A percentile compares a stretch with the other conserved stretches of the same genome.
These are phyloP conservation scores for Pharnaceum exiguum DNA, from an alignment of 148 eudicot species.

Conservation along the genomic window DNA sequence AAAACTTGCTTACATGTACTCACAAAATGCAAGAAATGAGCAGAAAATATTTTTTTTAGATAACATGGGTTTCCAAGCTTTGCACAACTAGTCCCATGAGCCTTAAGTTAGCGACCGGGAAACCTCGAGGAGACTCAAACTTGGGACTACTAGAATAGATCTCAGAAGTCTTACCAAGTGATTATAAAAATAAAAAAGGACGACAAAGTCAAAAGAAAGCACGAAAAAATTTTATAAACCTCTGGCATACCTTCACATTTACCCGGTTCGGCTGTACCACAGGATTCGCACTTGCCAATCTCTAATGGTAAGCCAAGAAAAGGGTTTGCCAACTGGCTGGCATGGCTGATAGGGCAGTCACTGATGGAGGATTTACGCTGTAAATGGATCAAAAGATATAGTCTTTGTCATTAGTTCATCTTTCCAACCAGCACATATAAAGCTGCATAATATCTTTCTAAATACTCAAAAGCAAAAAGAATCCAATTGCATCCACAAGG, in stretches of 20 bases:
- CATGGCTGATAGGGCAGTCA: slow-evolving; percentile 71
- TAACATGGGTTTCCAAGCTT: too few species aligned
- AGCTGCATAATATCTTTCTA: slow-evolving; percentile 1
- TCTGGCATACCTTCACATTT: slow-evolving; percentile 66
- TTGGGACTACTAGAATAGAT: too few species aligned
- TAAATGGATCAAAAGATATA: background rate
- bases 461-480: too few species aligned
- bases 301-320: slow-evolving; percentile 81
- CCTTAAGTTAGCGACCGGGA: too few species aligned
- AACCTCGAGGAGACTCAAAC: too few species aligned
- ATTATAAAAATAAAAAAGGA: background rate
- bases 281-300: slow-evolving; percentile 72
- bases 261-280: slow-evolving; percentile 77
- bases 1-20: too few species aligned
- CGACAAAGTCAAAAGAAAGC: background rate
- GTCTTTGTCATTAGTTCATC: background rate
- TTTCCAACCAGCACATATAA: background rate
- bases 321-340: slow-evolving; percentile 73
- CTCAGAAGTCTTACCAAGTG: too few species aligned
- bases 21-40: too few species aligned
- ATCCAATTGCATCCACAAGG: background rate
- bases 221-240: background rate
- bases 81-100: too few species aligned
- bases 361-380: slow-evolving; percentile 68
- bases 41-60: too few species aligned